A percentile compares a stretch with the other conserved stretches of the same genome.
Conservation (phyloP, 192 early-diverging fungal species). For the Kappamyces sp. region DNA sequence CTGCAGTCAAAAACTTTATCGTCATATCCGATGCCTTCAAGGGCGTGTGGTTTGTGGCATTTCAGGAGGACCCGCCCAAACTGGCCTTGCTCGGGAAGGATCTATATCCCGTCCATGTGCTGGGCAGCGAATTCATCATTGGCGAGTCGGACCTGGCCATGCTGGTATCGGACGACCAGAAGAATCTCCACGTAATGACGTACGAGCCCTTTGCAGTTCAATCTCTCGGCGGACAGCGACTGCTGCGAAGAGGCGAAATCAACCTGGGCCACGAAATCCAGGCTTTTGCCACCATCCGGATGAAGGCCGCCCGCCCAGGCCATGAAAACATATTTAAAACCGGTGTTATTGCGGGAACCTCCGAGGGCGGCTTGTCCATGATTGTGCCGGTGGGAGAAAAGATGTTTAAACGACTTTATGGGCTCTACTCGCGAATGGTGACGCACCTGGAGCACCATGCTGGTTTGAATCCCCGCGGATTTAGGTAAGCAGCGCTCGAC, state of each 20-base stretch:
- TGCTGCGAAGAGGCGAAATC: slow-evolving; percentile 85
- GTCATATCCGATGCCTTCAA: slow-evolving; percentile 82
- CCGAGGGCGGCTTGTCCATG: slow-evolving; percentile 64
- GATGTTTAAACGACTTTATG: slow-evolving; percentile 82
- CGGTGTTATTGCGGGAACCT: slow-evolving; percentile 41
- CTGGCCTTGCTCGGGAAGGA: slow-evolving; percentile 86
- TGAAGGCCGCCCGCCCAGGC: slow-evolving; percentile 19
- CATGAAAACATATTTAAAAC: slow-evolving; percentile 20
- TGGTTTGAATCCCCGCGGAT: slow-evolving; percentile 90
- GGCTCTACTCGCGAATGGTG: slow-evolving; percentile 79
- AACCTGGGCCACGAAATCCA: slow-evolving; percentile 74
- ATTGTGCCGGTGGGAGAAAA: slow-evolving; percentile 82
- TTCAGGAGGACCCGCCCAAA: slow-evolving; percentile 92
- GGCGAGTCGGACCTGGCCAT: slow-evolving; percentile 66
- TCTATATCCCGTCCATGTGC: slow-evolving; percentile 69
- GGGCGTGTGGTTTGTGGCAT: slow-evolving; percentile 83
- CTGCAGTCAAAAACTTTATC: slow-evolving; percentile 81
- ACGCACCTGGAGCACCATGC: slow-evolving; percentile 74
- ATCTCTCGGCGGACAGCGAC: slow-evolving; percentile 79
- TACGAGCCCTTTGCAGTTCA: slow-evolving; percentile 72
- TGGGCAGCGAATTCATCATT: slow-evolving; percentile 69
- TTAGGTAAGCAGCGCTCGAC: slow-evolving; percentile 45
- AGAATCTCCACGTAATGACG: slow-evolving; percentile 73
- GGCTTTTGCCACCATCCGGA: slow-evolving; percentile 57
- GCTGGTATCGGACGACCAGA: slow-evolving; percentile 77